Percentiles rank a stretch among this genome's conserved stretches.
Conservation (phyloP, 768 basidiomycete genomes). For the Dentipellis sp. region DNA sequence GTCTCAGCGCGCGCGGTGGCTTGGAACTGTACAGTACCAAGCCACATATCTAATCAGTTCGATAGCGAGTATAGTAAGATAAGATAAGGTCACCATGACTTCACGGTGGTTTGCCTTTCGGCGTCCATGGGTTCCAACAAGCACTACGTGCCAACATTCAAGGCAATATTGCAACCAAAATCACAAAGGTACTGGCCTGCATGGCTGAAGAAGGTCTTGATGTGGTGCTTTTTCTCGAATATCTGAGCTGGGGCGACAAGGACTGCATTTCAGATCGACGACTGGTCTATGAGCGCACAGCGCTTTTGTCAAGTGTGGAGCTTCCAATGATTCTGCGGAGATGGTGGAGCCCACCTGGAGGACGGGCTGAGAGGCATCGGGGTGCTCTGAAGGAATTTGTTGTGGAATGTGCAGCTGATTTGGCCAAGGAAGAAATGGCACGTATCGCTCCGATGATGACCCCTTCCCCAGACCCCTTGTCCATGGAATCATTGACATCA, state of each 20-base stretch:
- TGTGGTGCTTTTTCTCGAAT: neutral
- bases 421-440: neutral
- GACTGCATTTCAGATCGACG: neutral
- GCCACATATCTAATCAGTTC: no score
- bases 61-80: no score
- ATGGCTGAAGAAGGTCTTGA: neutral
- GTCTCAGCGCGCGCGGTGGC: no score
- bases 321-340: neutral
- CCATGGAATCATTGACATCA: neutral
- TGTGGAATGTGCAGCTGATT: neutral
- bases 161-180: no score
- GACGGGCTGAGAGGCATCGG: neutral
- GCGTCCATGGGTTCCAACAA: no score
- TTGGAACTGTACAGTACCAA: no score
- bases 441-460: neutral
- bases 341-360: neutral
- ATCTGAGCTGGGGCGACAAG: neutral
- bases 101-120: no score
- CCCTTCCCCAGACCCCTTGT: neutral
- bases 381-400: neutral
- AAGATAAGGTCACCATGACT: no score
- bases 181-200: neutral
- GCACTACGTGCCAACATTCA: no score
- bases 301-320: neutral
- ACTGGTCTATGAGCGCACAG: neutral